Evolutionary conservation across 805 yeast species (phyloP).

Genomic region (Saturnispora kantuleensis): DNA sequence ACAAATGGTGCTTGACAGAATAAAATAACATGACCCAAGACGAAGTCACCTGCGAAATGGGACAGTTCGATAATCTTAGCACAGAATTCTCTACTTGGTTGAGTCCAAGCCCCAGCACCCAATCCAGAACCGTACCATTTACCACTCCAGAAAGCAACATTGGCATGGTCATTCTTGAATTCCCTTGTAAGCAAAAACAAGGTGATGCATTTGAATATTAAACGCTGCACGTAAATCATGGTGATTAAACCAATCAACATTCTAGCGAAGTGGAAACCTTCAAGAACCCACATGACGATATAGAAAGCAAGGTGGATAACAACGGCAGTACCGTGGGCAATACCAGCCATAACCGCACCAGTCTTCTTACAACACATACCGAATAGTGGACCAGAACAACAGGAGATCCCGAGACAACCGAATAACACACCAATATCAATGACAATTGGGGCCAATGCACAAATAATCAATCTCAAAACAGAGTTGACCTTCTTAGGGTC

Average conservation of each 20-base stretch:
- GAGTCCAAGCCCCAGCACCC: conserved; percentile 91
- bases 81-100: conserved; percentile 89
- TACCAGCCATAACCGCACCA: conserved; percentile 88
- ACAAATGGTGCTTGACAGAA: conserved; percentile 85
- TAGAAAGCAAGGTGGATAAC: conserved; percentile 78
- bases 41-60: conserved; percentile 93
- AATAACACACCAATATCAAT: conserved; percentile 79
- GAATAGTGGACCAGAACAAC: conserved; percentile 95
- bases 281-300: conserved; percentile 94
- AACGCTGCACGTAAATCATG: conserved; percentile 78
- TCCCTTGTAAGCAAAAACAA: conserved; percentile 79
- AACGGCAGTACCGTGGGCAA: conserved; percentile 94
- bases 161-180: conserved; percentile 89
- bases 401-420: conserved; percentile 71
- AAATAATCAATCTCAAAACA: conserved; percentile 58
- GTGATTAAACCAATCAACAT: conserved; percentile 81
- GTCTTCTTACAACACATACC: conserved; percentile 95
- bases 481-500: conserved; percentile 53
- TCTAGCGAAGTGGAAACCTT: conserved; percentile 82
- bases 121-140: conserved; percentile 94
- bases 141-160: conserved; percentile 99
- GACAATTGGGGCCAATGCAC: conserved; percentile 85
- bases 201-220: conserved; percentile 77
- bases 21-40: conserved; percentile 81
- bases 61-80: conserved; percentile 93